Conservation (phyloP, 192 early-diverging fungal species). For the Backusella liffmaniae region DNA sequence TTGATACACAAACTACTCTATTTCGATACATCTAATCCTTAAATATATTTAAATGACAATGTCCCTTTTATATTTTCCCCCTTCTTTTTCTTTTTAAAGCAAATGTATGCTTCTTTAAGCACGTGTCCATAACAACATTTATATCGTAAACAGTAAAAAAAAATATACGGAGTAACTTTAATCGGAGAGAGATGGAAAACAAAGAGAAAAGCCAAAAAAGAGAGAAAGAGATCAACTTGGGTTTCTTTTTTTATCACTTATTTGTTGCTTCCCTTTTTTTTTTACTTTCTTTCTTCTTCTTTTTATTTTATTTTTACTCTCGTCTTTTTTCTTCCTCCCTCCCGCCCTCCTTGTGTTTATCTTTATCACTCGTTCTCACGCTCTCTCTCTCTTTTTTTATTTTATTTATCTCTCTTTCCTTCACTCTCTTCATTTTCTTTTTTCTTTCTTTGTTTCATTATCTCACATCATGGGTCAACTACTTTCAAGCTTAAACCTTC, state of each 20-base stretch:
- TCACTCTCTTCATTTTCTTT: not conserved
- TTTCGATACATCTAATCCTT: not conserved
- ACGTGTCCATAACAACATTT: not conserved
- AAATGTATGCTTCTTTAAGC: not conserved
- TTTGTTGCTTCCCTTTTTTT: not conserved
- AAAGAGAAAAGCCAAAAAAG: not conserved
- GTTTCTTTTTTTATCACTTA: not conserved
- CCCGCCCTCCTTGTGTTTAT: not conserved
- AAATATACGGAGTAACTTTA: not conserved
- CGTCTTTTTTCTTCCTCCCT: not conserved
- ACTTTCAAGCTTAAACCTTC: conserved; percentile 38
- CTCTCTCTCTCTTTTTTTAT: conserved; percentile 4
- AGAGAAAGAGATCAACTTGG: not conserved
- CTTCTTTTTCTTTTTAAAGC: not conserved
- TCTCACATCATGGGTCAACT: conserved; percentile 35
- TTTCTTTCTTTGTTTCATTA: not conserved
- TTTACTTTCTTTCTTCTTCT: not conserved
- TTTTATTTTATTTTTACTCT: not conserved
- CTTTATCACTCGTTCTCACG: not conserved
- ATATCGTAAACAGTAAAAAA: not conserved
- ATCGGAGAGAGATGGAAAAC: not conserved
- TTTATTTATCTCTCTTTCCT: conserved; percentile 13
- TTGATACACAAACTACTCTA: not conserved
- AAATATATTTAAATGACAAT: not conserved
- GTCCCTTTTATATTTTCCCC: not conserved